These are phyloP conservation scores for Aureobasidium uvarum DNA, from an alignment of 2,329 filamentous ascomycete genomes.

Conservation along the genomic window DNA sequence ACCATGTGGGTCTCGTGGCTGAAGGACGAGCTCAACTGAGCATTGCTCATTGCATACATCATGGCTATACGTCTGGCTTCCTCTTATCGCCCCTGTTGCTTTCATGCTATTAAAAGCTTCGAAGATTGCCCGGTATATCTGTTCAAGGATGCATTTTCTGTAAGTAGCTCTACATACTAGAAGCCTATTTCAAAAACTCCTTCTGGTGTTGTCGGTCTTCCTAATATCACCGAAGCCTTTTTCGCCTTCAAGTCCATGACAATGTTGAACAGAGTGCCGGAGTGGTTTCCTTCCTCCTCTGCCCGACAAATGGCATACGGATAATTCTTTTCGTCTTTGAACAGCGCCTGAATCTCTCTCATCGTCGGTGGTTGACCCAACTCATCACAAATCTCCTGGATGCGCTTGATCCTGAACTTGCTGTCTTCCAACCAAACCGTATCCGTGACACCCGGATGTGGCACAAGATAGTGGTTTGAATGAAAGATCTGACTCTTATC, in stretches of 20 bases:
- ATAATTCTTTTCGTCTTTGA: conserved; percentile 45
- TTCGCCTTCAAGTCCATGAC: conserved; percentile 40
- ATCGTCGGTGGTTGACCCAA: conserved; percentile 27
- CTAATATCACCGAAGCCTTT: conserved; percentile 36
- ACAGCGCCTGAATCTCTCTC: conserved; percentile 35
- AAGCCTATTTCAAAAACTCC: conserved; percentile 29
- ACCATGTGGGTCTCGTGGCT: neutral
- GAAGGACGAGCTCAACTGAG: neutral
- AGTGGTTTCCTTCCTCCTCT: conserved; percentile 31
- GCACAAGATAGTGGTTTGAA: conserved; percentile 45
- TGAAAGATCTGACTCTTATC: conserved; percentile 41
- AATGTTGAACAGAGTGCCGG: conserved; percentile 42
- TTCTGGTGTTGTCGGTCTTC: conserved; percentile 35
- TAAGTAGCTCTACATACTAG: conserved; percentile 10
- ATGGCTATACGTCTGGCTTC: neutral
- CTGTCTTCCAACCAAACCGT: conserved; percentile 48
- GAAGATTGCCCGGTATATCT: neutral
- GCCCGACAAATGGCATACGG: conserved; percentile 42
- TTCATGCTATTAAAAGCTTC: neutral
- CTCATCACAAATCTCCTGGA: conserved; percentile 37
- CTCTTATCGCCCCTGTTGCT: neutral
- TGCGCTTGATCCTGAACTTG: conserved; percentile 39
- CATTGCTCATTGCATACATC: neutral
- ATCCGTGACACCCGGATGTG: conserved; percentile 44
- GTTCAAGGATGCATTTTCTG: neutral